Base-by-base conservation (phyloP, 2,329 filamentous ascomycete genomes). In the Fusarium setosum region DNA sequence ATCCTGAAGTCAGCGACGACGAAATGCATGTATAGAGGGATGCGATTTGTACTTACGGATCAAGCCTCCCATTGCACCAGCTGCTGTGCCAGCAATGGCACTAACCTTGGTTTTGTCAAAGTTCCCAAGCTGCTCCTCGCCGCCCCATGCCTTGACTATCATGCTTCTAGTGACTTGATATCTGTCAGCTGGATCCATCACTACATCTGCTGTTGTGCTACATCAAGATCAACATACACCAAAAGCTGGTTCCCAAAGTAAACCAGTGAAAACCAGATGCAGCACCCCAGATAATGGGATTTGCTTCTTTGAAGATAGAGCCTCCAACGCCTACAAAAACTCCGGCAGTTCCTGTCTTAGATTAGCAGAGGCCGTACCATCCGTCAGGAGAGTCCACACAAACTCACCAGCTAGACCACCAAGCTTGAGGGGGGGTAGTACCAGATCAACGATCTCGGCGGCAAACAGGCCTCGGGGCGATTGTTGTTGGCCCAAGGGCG, bases 201-300 rank as follows among this genome's bases (percentile, higher is more conserved):
- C 37, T 18, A 8, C 12, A 37, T 18, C 29, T 21, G 6, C 5
- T n/a, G 57, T 20, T 24, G 17, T 23, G 18, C 11, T 20, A 59
- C 23, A 23, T 50, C 32, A 31, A 21, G 17, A 15, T 31, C 2
- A 38, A 78, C 87, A 73, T 82, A 89, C 91, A 90, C 84, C 90
- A 95, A 75, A 90, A 97, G 15, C 88, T 91, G 44, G 86, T 88
- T 32, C 93, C 93, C 35, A 96, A 84, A 38, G 87, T 84, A 77
- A 93, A 93, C 87, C 92, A 97, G 79, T 97, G 93, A 37, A 92
- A 82, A 17, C 92, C 91, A 20, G 90, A 89, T 34, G 90, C 85
- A 12, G 90, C 69, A 1, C 92, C 90, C 78, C 93, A 95, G 7
- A 95, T 78, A 3, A 88, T 84, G 5, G 92, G 90, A 13, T 86